Conservation (phyloP, 2,329 filamentous ascomycete genomes). For the Fusarium musae region DNA sequence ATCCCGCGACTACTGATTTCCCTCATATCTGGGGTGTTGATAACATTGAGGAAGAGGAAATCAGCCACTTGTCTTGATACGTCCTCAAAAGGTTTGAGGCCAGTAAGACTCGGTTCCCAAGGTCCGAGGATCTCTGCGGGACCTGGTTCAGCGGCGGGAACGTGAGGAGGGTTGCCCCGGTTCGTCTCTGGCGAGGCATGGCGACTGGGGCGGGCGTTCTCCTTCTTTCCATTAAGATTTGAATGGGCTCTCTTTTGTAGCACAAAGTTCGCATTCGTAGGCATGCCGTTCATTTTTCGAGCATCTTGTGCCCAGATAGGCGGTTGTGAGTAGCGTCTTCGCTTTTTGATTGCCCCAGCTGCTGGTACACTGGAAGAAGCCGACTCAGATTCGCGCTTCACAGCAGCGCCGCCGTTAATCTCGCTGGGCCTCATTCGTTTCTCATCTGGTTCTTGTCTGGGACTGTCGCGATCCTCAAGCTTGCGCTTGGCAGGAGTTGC, state of each 20-base stretch:
- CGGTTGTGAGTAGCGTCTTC: slow-evolving; percentile 49
- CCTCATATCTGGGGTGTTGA: slow-evolving; percentile 72
- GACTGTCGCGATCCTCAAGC: slow-evolving; percentile 53
- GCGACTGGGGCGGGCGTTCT: slow-evolving; percentile 56
- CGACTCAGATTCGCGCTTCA: slow-evolving; percentile 45
- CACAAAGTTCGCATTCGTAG: slow-evolving; percentile 48
- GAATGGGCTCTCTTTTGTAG: slow-evolving; percentile 43
- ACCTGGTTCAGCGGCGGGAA: slow-evolving; percentile 44
- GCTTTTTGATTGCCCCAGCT: slow-evolving; percentile 53
- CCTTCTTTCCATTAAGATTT: slow-evolving; percentile 54
- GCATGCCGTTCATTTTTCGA: slow-evolving; percentile 50
- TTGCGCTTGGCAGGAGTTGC: slow-evolving; percentile 55
- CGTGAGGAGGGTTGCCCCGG: slow-evolving; percentile 34
- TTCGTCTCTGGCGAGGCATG: slow-evolving; percentile 47
- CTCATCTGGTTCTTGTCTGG: slow-evolving; percentile 62
- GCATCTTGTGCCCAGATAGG: slow-evolving; percentile 63
- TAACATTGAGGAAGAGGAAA: slow-evolving; percentile 79
- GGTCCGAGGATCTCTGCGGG: slow-evolving; percentile 58
- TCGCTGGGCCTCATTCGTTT: slow-evolving; percentile 62
- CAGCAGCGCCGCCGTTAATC: slow-evolving; percentile 54
- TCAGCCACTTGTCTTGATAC: slow-evolving; percentile 81
- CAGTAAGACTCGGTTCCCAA: slow-evolving; percentile 76
- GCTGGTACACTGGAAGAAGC: slow-evolving; percentile 46
- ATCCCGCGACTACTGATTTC: slow-evolving; percentile 73
- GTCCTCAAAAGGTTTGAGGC: slow-evolving; percentile 77